Evolutionary conservation across 2,329 filamentous ascomycete genomes (phyloP), one percentile per base, ranked within the genome.

Genomic region (Sphaerostilbella broomeana): DNA sequence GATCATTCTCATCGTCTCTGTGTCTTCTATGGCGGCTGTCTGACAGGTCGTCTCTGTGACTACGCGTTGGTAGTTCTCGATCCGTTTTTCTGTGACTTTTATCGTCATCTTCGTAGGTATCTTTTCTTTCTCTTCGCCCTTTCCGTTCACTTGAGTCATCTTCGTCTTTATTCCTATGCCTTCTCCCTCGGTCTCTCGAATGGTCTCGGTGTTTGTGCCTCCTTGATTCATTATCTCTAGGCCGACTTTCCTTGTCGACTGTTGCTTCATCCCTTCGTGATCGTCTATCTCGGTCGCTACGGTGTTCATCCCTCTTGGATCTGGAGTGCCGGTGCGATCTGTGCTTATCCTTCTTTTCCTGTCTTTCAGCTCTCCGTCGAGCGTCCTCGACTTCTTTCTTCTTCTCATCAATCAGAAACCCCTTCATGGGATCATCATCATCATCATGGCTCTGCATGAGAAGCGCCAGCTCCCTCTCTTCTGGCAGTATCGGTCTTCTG

Each of bases 351-450:
- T 62, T 72, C 38, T 62, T 60, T 43, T 69, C 64, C 48, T 63
- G 70, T 51, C 67, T 73, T 11, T 72, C 67, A 42, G 69, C 51
- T 55, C 63, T 55, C 62, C 73, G 70, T 69, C 50, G 62, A 3
- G 86, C 89, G 43, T 76, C 74, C 39, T 84, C 79, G 10, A 95
- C 76, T 58, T 95, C 86, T 57, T 87, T 86, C 62, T 85, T 88
- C 73, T 97, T 95, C 63, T 94, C 84, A 47, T 90, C 77, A 36
- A 95, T 79, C 47, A 97, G 59, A 53, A 86, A 95, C 25, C 78
- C 79, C 63, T 95, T 95, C 92, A 98, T 98, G 0, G 92, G 92
- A 59, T 98, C 92, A 45, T 97, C 90, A 17, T 95, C 89, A 17
- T 95, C 89, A 49, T 97, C 92, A 48, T 94, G 84, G 12, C 90